These are phyloP conservation scores for Sabuloglossum arenarium DNA, from an alignment of 495 filamentous ascomycete species.

Conservation along the genomic window DNA sequence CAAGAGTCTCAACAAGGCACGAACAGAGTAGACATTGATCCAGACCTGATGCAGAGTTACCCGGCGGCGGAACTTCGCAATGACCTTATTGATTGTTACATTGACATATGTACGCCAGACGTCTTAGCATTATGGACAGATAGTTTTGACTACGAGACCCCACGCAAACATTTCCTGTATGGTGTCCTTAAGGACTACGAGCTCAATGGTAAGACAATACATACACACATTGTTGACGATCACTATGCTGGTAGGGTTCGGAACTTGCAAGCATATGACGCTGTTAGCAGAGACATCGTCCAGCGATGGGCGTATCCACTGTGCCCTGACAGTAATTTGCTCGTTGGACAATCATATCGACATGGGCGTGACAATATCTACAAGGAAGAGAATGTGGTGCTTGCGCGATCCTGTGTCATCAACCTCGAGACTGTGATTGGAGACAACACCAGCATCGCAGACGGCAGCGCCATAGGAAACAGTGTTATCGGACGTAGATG, in stretches of 20 bases:
- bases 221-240: slow-evolving; percentile 66
- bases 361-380: slow-evolving; percentile 43
- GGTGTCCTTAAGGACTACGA: slow-evolving; percentile 93
- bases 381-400: slow-evolving; percentile 45
- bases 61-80: slow-evolving; percentile 57
- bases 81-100: slow-evolving; percentile 83
- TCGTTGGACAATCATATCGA: slow-evolving; percentile 54
- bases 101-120: slow-evolving; percentile 95
- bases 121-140: slow-evolving; percentile 90
- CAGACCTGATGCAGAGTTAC: slow-evolving; percentile 41
- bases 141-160: slow-evolving; percentile 87
- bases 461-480: slow-evolving; percentile 41
- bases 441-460: slow-evolving; percentile 50
- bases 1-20: slow-evolving; percentile 24
- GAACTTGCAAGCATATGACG: slow-evolving; percentile 76
- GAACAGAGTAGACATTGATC: slow-evolving; percentile 42
- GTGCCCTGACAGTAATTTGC: slow-evolving; percentile 71
- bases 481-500: slow-evolving; percentile 69
- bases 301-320: slow-evolving; percentile 84
- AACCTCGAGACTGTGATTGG: slow-evolving; percentile 53
- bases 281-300: slow-evolving; percentile 74
- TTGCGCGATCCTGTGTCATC: slow-evolving; percentile 50
- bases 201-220: slow-evolving; percentile 85
- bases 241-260: slow-evolving; percentile 62
- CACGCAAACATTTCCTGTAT: slow-evolving; percentile 70